A percentile compares a stretch with the other conserved stretches of the same genome.
These are phyloP conservation scores for Annulohypoxylon maeteangense DNA, from an alignment of 495 filamentous ascomycete genomes.

Conservation along the genomic window DNA sequence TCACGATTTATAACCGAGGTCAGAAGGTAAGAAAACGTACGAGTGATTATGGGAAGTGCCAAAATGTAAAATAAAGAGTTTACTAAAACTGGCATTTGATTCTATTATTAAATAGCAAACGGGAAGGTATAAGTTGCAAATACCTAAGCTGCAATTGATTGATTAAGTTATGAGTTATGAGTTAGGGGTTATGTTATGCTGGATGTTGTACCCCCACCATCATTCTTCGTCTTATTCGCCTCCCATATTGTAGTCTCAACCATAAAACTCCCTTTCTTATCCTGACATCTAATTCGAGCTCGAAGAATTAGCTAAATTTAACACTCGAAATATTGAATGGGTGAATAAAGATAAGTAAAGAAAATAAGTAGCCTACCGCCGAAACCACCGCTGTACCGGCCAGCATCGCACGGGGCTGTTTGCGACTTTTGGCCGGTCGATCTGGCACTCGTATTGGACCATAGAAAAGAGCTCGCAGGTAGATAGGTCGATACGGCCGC, in stretches of 20 bases:
- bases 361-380: conserved; percentile 64
- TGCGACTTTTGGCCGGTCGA: conserved; percentile 62
- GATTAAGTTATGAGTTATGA: background rate
- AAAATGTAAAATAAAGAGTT: background rate
- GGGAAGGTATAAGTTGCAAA: too few species aligned
- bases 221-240: conserved; percentile 35
- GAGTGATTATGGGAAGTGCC: background rate
- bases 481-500: conserved; percentile 64
- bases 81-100: background rate
- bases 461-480: conserved; percentile 80
- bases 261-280: conserved; percentile 68
- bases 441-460: conserved; percentile 83
- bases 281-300: conserved; percentile 69
- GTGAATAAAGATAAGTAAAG: background rate
- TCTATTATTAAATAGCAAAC: background rate
- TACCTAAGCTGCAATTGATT: background rate
- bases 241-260: conserved; percentile 90
- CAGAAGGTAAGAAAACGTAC: background rate
- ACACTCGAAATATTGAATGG: background rate
- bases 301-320: conserved; percentile 20
- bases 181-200: background rate
- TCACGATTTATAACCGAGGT: background rate
- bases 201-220: conserved; percentile 15
- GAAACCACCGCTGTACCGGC: conserved; percentile 80
- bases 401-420: conserved; percentile 73